Percentiles rank a stretch among this genome's conserved stretches.
Evolutionary conservation across 257 asterid genomes (phyloP).

Genomic region (Salvia hispanica): DNA sequence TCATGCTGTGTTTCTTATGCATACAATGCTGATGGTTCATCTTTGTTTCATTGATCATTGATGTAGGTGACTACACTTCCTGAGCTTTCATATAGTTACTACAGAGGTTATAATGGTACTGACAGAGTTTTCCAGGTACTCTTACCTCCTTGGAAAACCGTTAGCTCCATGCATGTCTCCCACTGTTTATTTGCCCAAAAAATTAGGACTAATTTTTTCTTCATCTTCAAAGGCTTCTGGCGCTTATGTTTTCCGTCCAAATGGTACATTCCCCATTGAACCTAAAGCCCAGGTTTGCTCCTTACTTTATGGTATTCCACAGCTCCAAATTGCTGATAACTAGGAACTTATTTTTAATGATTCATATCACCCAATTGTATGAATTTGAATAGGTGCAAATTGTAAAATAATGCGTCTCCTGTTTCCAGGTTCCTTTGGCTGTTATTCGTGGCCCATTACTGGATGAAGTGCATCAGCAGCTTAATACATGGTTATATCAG

Average conservation of each 20-base stretch:
- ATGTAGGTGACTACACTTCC: conserved; percentile 50
- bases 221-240: conserved; percentile 69
- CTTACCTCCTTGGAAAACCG: conserved; percentile 22
- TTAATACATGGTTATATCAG: conserved; percentile 78
- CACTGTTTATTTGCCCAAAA: conserved; percentile 7
- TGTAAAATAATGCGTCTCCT: conserved; percentile 29
- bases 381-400: conserved; percentile 1
- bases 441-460: conserved; percentile 67
- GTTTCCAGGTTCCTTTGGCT: conserved; percentile 48
- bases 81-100: conserved; percentile 64
- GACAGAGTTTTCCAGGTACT: conserved; percentile 73
- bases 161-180: conserved; percentile 13
- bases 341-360: conserved; percentile 3
- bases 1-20: conserved; percentile 20
- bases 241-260: conserved; percentile 87
- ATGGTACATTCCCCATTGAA: conserved; percentile 58
- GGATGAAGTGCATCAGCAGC: conserved; percentile 81
- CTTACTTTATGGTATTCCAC: conserved; percentile 27
- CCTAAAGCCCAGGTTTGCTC: conserved; percentile 54
- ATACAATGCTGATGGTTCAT: conserved; percentile 33
- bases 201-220: conserved; percentile 28
- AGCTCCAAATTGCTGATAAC: conserved; percentile 16
- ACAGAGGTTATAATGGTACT: conserved; percentile 76
- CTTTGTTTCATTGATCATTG: conserved; percentile 27
- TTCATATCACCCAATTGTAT: conserved; percentile 20